These are phyloP conservation scores for Tulasnella sp. DNA, from an alignment of 768 basidiomycete genomes.

Conservation along the genomic window DNA sequence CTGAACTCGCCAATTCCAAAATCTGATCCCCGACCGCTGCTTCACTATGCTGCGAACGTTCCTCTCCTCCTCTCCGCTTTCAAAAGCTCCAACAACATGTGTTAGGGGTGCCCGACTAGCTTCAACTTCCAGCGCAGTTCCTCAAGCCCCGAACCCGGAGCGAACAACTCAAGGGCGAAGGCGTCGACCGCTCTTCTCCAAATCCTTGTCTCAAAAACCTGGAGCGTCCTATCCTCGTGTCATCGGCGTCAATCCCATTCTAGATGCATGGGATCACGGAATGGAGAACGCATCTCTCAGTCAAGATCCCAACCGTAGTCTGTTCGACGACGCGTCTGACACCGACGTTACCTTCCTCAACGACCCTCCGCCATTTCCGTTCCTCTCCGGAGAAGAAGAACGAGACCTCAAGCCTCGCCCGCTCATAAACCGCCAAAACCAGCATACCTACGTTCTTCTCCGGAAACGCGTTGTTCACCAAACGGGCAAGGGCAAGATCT, in stretches of 20 bases:
- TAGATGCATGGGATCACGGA: conserved; percentile 15
- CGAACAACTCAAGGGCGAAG: not conserved
- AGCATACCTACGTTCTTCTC: conserved; percentile 45
- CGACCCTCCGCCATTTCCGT: conserved; percentile 9
- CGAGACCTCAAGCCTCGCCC: conserved; percentile 11
- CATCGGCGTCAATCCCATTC: not conserved
- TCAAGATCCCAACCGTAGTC: not conserved
- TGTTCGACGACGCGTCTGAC: conserved; percentile 6
- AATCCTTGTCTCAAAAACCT: not conserved
- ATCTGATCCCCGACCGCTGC: conserved; percentile 10
- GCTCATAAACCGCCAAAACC: not conserved
- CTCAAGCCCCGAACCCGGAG: not conserved
- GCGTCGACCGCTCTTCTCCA: conserved; percentile 1
- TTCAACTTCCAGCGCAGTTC: not conserved
- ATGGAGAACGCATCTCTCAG: not conserved
- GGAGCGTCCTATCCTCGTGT: conserved; percentile 1
- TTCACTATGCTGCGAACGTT: not conserved
- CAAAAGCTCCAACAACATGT: not conserved
- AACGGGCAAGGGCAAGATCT: conserved; percentile 90
- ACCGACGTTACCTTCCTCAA: conserved; percentile 17
- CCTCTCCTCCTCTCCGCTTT: not conserved
- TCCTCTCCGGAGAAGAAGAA: not conserved
- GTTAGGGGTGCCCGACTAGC: not conserved
- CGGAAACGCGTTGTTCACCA: conserved; percentile 71
- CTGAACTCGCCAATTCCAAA: not conserved